phyloP scores from a whole-genome alignment of 495 filamentous ascomycete genomes.

The Aspergillus asperescens region DNA sequence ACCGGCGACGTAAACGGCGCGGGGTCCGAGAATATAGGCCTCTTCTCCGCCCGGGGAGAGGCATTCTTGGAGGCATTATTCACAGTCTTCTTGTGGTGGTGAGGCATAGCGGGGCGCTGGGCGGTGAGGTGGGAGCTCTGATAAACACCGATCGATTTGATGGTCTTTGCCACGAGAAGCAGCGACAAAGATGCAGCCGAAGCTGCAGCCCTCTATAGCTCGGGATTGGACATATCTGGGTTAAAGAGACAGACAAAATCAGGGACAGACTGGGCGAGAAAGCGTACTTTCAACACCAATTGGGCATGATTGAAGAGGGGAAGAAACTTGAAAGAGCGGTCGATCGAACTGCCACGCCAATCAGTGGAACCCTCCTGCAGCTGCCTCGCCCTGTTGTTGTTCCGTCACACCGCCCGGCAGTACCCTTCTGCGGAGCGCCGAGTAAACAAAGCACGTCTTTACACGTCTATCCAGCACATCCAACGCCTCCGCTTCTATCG shows the following conservation, averaged over 20 bases:
- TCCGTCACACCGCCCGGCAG: conserved; percentile 18
- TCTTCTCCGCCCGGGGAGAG: conserved; percentile 32
- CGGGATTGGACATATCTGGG: conserved; percentile 21
- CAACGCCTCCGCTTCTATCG: conserved; percentile 3
- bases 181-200: conserved; percentile 40
- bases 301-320: conserved; percentile 7
- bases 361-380: conserved; percentile 1
- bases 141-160: conserved; percentile 20
- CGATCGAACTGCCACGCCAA: conserved; percentile 1
- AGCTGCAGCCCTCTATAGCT: conserved; percentile 39
- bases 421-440: not conserved
- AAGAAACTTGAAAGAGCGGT: conserved; percentile 12
- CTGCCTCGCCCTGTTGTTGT: not conserved
- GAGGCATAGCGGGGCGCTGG: conserved; percentile 46
- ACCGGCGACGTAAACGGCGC: conserved; percentile 26
- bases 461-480: conserved; percentile 27
- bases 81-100: conserved; percentile 44
- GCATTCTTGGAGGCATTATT: conserved; percentile 27
- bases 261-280: conserved; percentile 2
- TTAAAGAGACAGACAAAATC: conserved; percentile 8
- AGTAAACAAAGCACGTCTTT: conserved; percentile 32
- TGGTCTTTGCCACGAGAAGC: conserved; percentile 25
- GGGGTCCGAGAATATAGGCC: conserved; percentile 28
- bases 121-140: conserved; percentile 20
- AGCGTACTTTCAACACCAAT: conserved; percentile 6